phyloP scores from a whole-genome alignment of 768 basidiomycete genomes.

The Termitomyces sp. region DNA sequence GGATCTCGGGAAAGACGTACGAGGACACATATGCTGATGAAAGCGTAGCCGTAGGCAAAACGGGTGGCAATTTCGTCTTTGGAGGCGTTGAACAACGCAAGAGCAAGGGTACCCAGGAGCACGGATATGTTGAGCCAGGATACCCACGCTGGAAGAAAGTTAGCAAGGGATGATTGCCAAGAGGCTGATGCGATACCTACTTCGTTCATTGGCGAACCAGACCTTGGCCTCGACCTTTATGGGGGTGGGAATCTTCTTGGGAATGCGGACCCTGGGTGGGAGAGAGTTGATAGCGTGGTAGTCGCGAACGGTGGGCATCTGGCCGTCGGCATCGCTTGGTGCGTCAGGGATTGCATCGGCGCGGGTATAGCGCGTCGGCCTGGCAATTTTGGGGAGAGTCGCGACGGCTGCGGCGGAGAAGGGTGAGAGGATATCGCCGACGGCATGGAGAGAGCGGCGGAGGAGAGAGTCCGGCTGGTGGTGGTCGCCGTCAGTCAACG shows the following conservation, averaged over 20 bases:
- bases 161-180: background rate
- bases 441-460: conserved; percentile 56
- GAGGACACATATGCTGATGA: conserved; percentile 68
- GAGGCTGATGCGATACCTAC: conserved; percentile 39
- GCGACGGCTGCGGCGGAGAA: conserved; percentile 65
- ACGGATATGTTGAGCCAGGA: conserved; percentile 87
- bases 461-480: conserved; percentile 31
- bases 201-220: conserved; percentile 96
- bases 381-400: conserved; percentile 35
- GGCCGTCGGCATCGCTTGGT: conserved; percentile 40
- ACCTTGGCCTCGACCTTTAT: conserved; percentile 92
- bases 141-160: conserved; percentile 65
- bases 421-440: conserved; percentile 53
- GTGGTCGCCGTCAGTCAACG: conserved; percentile 1
- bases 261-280: conserved; percentile 63
- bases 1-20: conserved; percentile 27
- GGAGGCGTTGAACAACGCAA: conserved; percentile 87
- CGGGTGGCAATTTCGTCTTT: conserved; percentile 62
- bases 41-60: conserved; percentile 82
- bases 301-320: conserved; percentile 60
- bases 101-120: conserved; percentile 76
- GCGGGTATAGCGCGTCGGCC: conserved; percentile 55
- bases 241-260: conserved; percentile 77
- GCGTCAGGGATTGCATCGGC: conserved; percentile 71
- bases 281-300: conserved; percentile 69